phyloP scores from a whole-genome alignment of 2,329 filamentous ascomycete genomes.

The Sporothrix euskadiensis region DNA sequence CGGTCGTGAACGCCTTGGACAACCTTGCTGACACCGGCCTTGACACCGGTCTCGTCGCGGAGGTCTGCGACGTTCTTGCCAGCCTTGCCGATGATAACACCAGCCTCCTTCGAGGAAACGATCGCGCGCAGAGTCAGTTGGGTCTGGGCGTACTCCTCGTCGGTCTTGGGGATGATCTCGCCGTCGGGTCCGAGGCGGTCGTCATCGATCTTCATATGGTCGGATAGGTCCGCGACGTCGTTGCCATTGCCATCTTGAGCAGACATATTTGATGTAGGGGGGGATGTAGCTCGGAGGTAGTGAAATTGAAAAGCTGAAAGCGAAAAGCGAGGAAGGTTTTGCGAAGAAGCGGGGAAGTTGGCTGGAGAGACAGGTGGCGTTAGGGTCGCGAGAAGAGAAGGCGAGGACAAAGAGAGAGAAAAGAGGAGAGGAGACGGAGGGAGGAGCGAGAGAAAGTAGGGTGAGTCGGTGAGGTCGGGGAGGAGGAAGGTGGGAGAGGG shows the following conservation, averaged over 20 bases:
- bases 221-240: constrained; percentile 61
- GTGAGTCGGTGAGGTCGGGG: constrained; percentile 23
- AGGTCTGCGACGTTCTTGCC: constrained; percentile 98
- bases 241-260: constrained; percentile 63
- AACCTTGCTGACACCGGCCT: constrained; percentile 97
- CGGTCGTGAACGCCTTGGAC: constrained; percentile 97
- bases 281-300: constrained; percentile 20
- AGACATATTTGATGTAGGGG: constrained; percentile 53
- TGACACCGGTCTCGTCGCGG: constrained; percentile 95
- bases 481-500: constrained; percentile 1
- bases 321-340: constrained; percentile 29
- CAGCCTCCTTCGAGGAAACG: constrained; percentile 97
- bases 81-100: constrained; percentile 97
- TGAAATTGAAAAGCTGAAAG: constrained; percentile 27
- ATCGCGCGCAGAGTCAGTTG: constrained; percentile 95
- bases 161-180: constrained; percentile 81
- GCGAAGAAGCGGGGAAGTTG: constrained; percentile 17
- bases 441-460: constrained; percentile 35
- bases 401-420: constrained; percentile 24
- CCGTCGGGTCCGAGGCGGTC: constrained; percentile 69
- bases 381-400: constrained; percentile 10
- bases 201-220: constrained; percentile 66
- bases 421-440: constrained; percentile 31
- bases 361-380: not conserved
- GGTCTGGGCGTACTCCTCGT: constrained; percentile 92